Base-by-base conservation (phyloP, 495 filamentous ascomycete genomes). In the Xylaria venustula region DNA sequence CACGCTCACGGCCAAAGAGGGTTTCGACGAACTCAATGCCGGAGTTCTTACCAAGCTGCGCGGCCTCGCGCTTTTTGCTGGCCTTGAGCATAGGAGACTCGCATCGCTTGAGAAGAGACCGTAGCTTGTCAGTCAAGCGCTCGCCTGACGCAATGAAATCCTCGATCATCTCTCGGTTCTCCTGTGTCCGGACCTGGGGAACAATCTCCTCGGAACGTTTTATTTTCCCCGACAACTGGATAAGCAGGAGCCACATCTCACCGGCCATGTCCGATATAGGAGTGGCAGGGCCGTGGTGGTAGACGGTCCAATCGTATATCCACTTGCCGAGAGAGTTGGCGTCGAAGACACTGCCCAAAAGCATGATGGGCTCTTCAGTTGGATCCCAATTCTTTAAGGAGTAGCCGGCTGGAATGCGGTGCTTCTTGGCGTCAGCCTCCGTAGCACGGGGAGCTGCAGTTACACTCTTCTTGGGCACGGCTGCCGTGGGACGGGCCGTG, bases 281-380 rank as follows among this genome's bases (percentile, higher is more conserved):
- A 3, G 91, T 91, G 26, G 85, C 85, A 11, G 91, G 83, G 41
- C 92, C 92, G 64, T 95, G 89, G 73, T 89, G 87, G 78, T 91
- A 97, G 60, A 97, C 91, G 30, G 94, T 97, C 94, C 94, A 98
- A 82, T 98, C 96, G 79, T 96, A 98, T 72, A 98, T 93, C 94
- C 94, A 98, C 76, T 97, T 96, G 68, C 94, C 94, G 15, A 98
- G 83, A 20, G 91, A 95, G 83, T 97, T 97, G 73, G 94, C 90
- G 69, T 98, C 95, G 71, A 98, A 98, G 46, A 98, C 94, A 71
- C 90, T 95, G 42, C 94, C 94, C 8, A 98, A 83, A 6, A 98
- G 83, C 72, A 96, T 87, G 73, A 98, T 96, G 32, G 94, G 77
- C 65, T 91, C 90, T 75, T 97, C 92, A 45, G 87, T 87, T 1